A percentile compares a stretch with the other conserved stretches of the same genome.
These are phyloP conservation scores for Aegilops longissima DNA, from an alignment of 176 grass and related monocot species.

Conservation along the genomic window DNA sequence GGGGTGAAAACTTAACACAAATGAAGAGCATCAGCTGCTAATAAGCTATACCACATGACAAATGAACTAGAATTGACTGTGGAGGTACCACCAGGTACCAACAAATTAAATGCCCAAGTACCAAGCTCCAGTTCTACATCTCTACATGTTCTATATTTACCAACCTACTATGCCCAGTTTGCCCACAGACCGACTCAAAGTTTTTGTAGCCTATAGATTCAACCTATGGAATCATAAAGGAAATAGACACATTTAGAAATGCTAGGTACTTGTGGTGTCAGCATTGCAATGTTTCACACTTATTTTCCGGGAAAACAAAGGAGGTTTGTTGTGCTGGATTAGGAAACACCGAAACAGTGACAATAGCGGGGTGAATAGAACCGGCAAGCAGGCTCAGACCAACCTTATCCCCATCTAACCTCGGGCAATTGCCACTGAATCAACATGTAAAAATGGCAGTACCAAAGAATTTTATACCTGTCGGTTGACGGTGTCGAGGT, in stretches of 20 bases:
- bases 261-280: background rate
- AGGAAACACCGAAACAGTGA: background rate
- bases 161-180: background rate
- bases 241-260: background rate
- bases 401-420: too few relatives aligned
- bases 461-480: conserved; percentile 39
- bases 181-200: background rate
- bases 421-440: background rate
- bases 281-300: background rate
- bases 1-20: too few relatives aligned
- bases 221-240: background rate
- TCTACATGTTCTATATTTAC: background rate
- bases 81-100: too few relatives aligned
- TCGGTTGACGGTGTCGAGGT: conserved; percentile 97
- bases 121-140: too few relatives aligned
- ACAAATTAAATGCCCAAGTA: too few relatives aligned
- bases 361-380: background rate
- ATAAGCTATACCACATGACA: too few relatives aligned
- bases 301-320: too few relatives aligned
- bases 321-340: background rate
- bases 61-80: background rate
- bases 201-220: background rate
- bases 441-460: background rate
- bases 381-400: too few relatives aligned
- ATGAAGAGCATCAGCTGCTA: too few relatives aligned